Evolutionary conservation across 2,329 filamentous ascomycete species (phyloP), one percentile per base, ranked within the genome.

Genomic region (Colletotrichum aenigma): DNA sequence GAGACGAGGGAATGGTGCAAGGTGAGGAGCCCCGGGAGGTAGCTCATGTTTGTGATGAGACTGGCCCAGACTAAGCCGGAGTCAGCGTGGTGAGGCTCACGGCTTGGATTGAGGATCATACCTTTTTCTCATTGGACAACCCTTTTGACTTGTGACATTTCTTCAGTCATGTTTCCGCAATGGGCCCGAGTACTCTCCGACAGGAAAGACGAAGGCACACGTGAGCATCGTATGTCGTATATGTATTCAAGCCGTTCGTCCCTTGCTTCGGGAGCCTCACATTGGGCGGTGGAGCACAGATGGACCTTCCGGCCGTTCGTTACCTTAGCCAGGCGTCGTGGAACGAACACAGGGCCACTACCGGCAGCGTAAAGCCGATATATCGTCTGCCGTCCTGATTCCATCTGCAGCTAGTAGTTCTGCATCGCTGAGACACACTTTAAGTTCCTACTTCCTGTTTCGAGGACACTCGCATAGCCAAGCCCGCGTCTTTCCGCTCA

Each of bases 181-280:
- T 9, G 12, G 43, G 10, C 3, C 4, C 4, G 43, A 21, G n/a
- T 13, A 21, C 7, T 52, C 0, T 21, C n/a, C 21, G n/a, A 13
- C n/a, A 3, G 3, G 0, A 4, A 52, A 21, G n/a, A 52, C 0
- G n/a, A 21, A 52, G 0, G n/a, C n/a, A 21, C 6, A 13, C 2
- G 13, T 13, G 43, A 13, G 3, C 43, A 52, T 21, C 6, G 12
- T 21, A 21, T 52, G 43, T 13, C 12, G 43, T 21, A 21, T 52
- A 52, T 52, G n/a, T 52, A 52, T 21, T 4, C 43, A 1, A 52
- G 10, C 1, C 6, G n/a, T 52, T 52, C 10, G n/a, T 52, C n/a
- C n/a, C 43, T 52, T 7, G 43, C 43, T 21, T 21, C 1, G 6
- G 6, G 12, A 52, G 43, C 43, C 10, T 21, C 38, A 1, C 10